phyloP scores from a whole-genome alignment of 139 green algal genomes.

The Coccomyxa sp. region DNA sequence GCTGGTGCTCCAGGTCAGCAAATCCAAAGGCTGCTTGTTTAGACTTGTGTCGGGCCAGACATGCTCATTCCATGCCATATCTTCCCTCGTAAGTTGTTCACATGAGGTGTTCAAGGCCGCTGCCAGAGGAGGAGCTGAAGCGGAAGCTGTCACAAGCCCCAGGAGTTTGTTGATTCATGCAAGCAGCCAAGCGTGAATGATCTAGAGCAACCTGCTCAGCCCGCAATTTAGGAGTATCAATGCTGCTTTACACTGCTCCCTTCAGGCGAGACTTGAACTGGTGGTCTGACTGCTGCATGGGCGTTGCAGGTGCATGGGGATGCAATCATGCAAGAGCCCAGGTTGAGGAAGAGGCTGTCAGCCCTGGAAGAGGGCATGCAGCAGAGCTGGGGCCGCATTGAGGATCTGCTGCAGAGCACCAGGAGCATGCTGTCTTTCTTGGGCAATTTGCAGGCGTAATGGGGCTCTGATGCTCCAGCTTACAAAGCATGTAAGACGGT shows the following conservation, averaged over 20 bases:
- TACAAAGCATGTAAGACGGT: too few species aligned
- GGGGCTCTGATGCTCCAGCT: too few species aligned
- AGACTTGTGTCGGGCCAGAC: too few species aligned
- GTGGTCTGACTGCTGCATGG: neutral
- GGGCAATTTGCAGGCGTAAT: conserved; percentile 52
- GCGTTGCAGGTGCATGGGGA: conserved; percentile 58
- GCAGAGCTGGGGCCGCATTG: conserved; percentile 57
- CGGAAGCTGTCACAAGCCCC: neutral
- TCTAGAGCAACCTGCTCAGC: neutral
- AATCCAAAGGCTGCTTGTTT: neutral
- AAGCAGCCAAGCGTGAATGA: neutral
- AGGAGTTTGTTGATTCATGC: neutral
- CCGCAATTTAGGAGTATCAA: too few species aligned
- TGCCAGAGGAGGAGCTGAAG: neutral
- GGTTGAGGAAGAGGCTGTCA: conserved; percentile 30
- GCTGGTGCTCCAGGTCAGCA: conserved; percentile 21
- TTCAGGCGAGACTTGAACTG: neutral
- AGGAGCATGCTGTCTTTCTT: conserved; percentile 77
- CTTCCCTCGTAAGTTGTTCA: neutral
- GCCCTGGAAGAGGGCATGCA: conserved; percentile 36
- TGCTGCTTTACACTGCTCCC: too few species aligned
- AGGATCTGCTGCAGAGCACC: conserved; percentile 54
- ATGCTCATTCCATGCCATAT: too few species aligned
- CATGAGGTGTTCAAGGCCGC: neutral
- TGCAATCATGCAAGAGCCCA: conserved; percentile 37